Evolutionary conservation across 1,284 basidiomycete genomes (phyloP).

Genomic region (Rhodotorula mucilaginosa): DNA sequence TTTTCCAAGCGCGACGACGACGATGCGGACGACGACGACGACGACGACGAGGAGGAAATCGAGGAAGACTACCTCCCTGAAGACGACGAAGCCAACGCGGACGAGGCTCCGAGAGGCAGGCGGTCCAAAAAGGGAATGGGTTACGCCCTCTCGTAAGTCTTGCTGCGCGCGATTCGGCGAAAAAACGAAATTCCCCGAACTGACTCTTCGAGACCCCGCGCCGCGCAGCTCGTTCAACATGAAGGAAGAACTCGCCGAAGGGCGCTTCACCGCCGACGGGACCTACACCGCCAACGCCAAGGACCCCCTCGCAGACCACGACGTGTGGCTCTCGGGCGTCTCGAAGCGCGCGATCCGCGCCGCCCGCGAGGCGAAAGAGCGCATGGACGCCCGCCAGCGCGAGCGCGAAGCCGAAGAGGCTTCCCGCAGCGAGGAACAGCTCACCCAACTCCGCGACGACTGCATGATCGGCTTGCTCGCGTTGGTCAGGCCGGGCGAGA

Average conservation of each 20-base stretch:
- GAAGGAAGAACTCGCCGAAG: constrained; percentile 97
- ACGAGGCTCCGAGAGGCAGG: constrained; percentile 44
- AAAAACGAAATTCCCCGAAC: not conserved
- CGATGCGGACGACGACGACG: constrained; percentile 39
- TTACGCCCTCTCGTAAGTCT: constrained; percentile 63
- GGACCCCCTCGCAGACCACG: constrained; percentile 87
- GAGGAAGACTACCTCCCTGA: constrained; percentile 65
- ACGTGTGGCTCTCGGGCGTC: constrained; percentile 89
- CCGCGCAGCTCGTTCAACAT: constrained; percentile 76
- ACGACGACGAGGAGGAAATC: constrained; percentile 51
- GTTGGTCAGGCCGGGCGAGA: constrained; percentile 82
- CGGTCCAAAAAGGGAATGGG: constrained; percentile 84
- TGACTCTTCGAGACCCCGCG: not conserved
- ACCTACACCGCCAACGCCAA: constrained; percentile 57
- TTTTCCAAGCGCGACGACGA: constrained; percentile 53
- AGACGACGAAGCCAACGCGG: constrained; percentile 54
- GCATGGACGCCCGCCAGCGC: constrained; percentile 67
- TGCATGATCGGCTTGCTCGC: constrained; percentile 64
- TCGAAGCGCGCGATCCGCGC: constrained; percentile 82
- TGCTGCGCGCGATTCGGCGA: too few species aligned
- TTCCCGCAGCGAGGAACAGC: constrained; percentile 48
- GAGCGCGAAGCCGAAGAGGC: constrained; percentile 62
- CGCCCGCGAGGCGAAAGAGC: constrained; percentile 60
- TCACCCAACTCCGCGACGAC: constrained; percentile 52
- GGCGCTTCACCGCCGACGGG: constrained; percentile 92